Evolutionary conservation across 176 grass and related monocot species (phyloP).

Genomic region (Microstegium vimineum): DNA sequence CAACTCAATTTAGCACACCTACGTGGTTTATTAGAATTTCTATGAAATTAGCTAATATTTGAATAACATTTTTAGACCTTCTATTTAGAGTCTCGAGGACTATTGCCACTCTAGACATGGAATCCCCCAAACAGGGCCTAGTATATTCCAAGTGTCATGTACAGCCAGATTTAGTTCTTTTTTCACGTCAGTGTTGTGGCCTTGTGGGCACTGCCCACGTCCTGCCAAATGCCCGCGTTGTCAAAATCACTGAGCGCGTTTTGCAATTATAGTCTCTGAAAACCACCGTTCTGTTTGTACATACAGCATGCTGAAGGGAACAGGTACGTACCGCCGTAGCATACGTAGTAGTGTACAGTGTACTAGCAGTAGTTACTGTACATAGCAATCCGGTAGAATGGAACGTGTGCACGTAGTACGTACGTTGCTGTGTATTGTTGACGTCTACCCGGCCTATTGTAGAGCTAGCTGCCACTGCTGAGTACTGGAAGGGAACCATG

Average conservation of each 20-base stretch:
- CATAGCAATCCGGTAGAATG: background rate
- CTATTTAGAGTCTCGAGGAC: too few relatives aligned
- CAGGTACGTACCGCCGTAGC: background rate
- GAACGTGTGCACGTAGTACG: background rate
- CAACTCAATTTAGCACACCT: too few relatives aligned
- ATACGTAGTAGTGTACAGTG: background rate
- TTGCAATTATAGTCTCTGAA: slow-evolving; percentile 7
- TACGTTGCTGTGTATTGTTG: background rate
- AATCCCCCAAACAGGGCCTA: background rate
- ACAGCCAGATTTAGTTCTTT: background rate
- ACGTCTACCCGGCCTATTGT: background rate
- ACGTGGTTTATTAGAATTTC: too few relatives aligned
- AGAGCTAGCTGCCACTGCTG: background rate
- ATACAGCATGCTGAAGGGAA: background rate
- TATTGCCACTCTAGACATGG: too few relatives aligned
- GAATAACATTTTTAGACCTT: too few relatives aligned
- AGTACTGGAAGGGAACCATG: too few relatives aligned
- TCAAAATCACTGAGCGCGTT: background rate
- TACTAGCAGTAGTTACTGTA: too few relatives aligned
- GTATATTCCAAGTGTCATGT: background rate
- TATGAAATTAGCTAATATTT: too few relatives aligned
- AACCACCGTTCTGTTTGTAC: background rate
- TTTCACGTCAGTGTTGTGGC: background rate
- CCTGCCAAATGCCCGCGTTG: background rate
- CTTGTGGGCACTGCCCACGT: background rate